A percentile compares a stretch with the other conserved stretches of the same genome.
phyloP scores from a whole-genome alignment of 352 stramenopile genomes.

The Peronospora belbahrii region DNA sequence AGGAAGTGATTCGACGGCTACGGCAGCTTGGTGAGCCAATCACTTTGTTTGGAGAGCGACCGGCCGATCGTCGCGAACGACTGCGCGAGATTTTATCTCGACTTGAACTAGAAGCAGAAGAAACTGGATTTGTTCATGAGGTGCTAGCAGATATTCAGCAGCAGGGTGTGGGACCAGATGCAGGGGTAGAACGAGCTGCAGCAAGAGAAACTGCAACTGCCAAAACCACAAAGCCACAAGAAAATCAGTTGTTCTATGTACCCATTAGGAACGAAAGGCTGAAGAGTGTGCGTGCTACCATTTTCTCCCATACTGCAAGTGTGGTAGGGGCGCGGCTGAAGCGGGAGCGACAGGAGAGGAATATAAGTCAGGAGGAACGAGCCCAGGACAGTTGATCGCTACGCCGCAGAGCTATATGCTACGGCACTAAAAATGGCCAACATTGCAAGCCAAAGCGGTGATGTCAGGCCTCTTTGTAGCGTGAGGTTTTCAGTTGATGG shows the following conservation, averaged over 20 bases:
- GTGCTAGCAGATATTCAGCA: constrained; percentile 48
- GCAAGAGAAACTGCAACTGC: neutral
- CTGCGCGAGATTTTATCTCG: constrained; percentile 86
- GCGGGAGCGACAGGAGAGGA: constrained; percentile 37
- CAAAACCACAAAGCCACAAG: constrained; percentile 20
- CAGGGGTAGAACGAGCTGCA: neutral
- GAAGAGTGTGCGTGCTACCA: constrained; percentile 68
- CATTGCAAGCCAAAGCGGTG: constrained; percentile 91
- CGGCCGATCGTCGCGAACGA: constrained; percentile 90
- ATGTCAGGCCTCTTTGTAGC: constrained; percentile 84
- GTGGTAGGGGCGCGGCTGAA: constrained; percentile 53
- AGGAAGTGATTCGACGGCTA: constrained; percentile 87
- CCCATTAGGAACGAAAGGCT: constrained; percentile 69
- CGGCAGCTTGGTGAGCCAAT: constrained; percentile 88
- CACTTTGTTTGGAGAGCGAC: constrained; percentile 93
- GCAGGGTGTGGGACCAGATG: constrained; percentile 15
- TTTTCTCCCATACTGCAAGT: constrained; percentile 75
- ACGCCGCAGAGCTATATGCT: constrained; percentile 76
- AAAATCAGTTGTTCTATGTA: constrained; percentile 84
- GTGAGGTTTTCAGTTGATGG: constrained; percentile 61
- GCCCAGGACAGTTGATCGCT: constrained; percentile 42
- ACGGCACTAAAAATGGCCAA: constrained; percentile 72
- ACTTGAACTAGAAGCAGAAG: constrained; percentile 65
- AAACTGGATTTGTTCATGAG: constrained; percentile 51
- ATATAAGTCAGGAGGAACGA: constrained; percentile 28